These are phyloP conservation scores for Biscogniauxia sp. DNA, from an alignment of 2,329 filamentous ascomycete species.

Conservation along the genomic window DNA sequence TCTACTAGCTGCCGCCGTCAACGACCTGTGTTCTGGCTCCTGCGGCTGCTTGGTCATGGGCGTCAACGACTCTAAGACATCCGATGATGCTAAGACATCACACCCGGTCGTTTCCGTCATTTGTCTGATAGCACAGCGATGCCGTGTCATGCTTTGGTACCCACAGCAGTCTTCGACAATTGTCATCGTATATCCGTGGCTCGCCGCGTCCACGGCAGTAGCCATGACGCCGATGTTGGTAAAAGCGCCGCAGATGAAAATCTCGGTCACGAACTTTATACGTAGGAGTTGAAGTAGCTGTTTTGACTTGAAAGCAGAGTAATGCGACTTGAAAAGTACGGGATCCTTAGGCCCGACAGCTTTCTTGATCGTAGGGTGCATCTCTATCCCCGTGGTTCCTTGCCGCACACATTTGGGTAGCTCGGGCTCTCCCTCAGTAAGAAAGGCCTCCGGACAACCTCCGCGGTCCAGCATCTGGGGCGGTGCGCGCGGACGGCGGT, in stretches of 20 bases:
- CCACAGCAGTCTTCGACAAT: conserved; percentile 87
- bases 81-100: conserved; percentile 56
- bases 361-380: conserved; percentile 42
- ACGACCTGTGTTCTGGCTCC: conserved; percentile 13
- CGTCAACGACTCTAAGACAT: conserved; percentile 48
- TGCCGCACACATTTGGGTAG: conserved; percentile 43
- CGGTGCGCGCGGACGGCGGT: conserved; percentile 23
- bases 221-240: conserved; percentile 89
- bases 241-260: conserved; percentile 84
- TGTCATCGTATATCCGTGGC: conserved; percentile 83
- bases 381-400: conserved; percentile 44
- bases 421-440: conserved; percentile 35
- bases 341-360: conserved; percentile 49
- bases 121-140: conserved; percentile 66
- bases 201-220: conserved; percentile 84
- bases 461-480: conserved; percentile 25
- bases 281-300: conserved; percentile 73
- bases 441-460: conserved; percentile 35
- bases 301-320: conserved; percentile 81
- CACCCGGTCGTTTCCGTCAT: conserved; percentile 76
- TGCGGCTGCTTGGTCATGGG: conserved; percentile 21
- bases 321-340: conserved; percentile 68
- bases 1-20: conserved; percentile 16
- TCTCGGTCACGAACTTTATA: conserved; percentile 82
- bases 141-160: conserved; percentile 67